A percentile compares a stretch with the other conserved stretches of the same genome.
Evolutionary conservation across 2,329 filamentous ascomycete genomes (phyloP).

Genomic region (Paraphaeosphaeria sporulosa): DNA sequence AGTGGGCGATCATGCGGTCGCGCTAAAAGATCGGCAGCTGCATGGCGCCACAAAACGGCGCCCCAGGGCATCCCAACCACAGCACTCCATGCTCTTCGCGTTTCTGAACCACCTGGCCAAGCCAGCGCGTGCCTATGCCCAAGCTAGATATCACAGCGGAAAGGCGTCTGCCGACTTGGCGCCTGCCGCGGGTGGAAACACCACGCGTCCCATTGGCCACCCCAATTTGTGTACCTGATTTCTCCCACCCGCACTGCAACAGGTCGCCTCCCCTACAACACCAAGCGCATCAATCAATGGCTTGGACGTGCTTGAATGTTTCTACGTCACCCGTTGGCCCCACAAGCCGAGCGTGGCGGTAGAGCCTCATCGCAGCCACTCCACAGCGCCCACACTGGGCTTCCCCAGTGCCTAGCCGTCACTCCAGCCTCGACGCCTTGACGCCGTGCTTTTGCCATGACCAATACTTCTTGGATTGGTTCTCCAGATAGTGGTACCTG

Average conservation of each 20-base stretch:
- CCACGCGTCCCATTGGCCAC: constrained; percentile 34
- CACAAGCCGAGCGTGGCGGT: constrained; percentile 34
- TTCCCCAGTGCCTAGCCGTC: constrained; percentile 20
- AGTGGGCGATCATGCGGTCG: constrained; percentile 8
- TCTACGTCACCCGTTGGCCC: constrained; percentile 26
- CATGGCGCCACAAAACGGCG: no score
- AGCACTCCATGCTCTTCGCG: constrained; percentile 23
- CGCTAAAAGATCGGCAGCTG: not conserved
- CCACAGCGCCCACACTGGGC: constrained; percentile 21
- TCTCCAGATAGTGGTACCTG: constrained; percentile 28
- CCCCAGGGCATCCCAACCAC: constrained; percentile 29
- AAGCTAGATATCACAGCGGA: constrained; percentile 16
- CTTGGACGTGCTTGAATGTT: constrained; percentile 25
- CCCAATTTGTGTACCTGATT: constrained; percentile 31
- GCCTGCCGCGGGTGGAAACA: constrained; percentile 28
- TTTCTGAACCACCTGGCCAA: constrained; percentile 38
- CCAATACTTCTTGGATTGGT: constrained; percentile 25
- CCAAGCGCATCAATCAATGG: constrained; percentile 29
- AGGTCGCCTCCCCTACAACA: constrained; percentile 31
- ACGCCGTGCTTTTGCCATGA: constrained; percentile 30
- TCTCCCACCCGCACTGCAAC: constrained; percentile 41
- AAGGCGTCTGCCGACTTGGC: constrained; percentile 34
- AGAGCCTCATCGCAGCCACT: constrained; percentile 39
- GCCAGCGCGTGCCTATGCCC: constrained; percentile 20
- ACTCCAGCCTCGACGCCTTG: constrained; percentile 37